These are phyloP conservation scores for Macrophomina tecta DNA, from an alignment of 2,329 filamentous ascomycete species.

Conservation along the genomic window DNA sequence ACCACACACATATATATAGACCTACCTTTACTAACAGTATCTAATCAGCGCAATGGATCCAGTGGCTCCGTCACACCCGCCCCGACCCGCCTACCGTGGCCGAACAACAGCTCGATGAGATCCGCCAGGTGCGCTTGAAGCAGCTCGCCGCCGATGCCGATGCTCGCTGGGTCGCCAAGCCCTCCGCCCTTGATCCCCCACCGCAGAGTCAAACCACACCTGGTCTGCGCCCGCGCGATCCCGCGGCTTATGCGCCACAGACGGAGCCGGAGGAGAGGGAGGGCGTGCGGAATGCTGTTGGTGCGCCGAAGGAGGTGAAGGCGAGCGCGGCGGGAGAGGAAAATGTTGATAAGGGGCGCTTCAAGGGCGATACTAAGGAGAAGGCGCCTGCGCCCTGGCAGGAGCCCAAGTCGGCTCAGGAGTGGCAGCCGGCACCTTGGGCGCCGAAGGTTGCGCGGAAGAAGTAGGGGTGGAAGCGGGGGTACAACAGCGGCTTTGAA, in stretches of 20 bases:
- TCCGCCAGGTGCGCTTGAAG: conserved; percentile 64
- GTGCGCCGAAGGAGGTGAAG: conserved; percentile 40
- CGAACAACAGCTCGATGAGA: conserved; percentile 64
- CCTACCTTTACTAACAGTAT: neutral
- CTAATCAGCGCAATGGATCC: conserved; percentile 66
- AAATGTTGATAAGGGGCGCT: conserved; percentile 39
- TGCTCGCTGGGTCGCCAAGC: conserved; percentile 65
- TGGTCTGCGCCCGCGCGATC: conserved; percentile 51
- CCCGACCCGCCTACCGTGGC: conserved; percentile 60
- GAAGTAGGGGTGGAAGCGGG: neutral
- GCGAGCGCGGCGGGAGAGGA: conserved; percentile 34
- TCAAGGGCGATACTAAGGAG: conserved; percentile 33
- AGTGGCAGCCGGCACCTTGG: conserved; percentile 56
- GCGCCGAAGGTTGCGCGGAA: conserved; percentile 48
- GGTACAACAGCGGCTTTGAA: too few relatives aligned
- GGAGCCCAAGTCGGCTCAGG: conserved; percentile 47
- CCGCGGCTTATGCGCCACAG: conserved; percentile 45
- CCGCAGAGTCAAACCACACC: conserved; percentile 55
- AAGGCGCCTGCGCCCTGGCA: conserved; percentile 48
- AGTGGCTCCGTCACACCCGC: conserved; percentile 70
- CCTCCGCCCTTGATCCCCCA: conserved; percentile 64
- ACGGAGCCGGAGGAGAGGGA: conserved; percentile 39
- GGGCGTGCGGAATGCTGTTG: conserved; percentile 33
- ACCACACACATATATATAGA: neutral
- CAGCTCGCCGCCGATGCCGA: conserved; percentile 65